A percentile compares a stretch with the other conserved stretches of the same genome.
These are phyloP conservation scores for Pythium utonaiense DNA, from an alignment of 352 stramenopile genomes.

Conservation along the genomic window DNA sequence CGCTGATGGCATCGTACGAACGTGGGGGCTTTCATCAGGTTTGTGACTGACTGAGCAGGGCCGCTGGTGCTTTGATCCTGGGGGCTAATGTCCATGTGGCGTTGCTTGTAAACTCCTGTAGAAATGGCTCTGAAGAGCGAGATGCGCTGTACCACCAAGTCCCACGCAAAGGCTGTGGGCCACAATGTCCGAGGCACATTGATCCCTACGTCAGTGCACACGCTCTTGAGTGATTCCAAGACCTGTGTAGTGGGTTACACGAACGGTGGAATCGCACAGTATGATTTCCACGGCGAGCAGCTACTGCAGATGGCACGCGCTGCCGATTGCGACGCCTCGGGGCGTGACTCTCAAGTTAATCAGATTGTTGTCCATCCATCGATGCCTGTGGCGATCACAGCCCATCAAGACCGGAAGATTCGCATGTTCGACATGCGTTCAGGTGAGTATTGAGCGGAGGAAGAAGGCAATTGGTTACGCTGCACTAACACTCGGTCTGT, in stretches of 20 bases:
- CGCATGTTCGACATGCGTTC: conserved; percentile 86
- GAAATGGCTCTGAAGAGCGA: conserved; percentile 77
- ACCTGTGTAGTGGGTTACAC: conserved; percentile 80
- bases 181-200: conserved; percentile 51
- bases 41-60: conserved; percentile 1
- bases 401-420: conserved; percentile 80
- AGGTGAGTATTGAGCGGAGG: conserved; percentile 23
- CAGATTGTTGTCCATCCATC: conserved; percentile 59
- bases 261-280: conserved; percentile 61
- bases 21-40: conserved; percentile 77
- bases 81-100: no score
- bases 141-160: conserved; percentile 49
- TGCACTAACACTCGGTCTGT: background rate
- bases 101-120: conserved; percentile 14
- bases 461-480: background rate
- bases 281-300: conserved; percentile 73
- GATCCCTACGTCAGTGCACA: conserved; percentile 70
- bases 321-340: conserved; percentile 60
- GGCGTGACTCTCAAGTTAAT: conserved; percentile 74
- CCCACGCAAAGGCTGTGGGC: conserved; percentile 45
- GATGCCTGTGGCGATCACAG: conserved; percentile 79
- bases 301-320: conserved; percentile 68
- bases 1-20: conserved; percentile 72
- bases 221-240: conserved; percentile 71
- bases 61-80: no score